phyloP scores from a whole-genome alignment of 352 stramenopile species.

The Globisporangium apiculatum region DNA sequence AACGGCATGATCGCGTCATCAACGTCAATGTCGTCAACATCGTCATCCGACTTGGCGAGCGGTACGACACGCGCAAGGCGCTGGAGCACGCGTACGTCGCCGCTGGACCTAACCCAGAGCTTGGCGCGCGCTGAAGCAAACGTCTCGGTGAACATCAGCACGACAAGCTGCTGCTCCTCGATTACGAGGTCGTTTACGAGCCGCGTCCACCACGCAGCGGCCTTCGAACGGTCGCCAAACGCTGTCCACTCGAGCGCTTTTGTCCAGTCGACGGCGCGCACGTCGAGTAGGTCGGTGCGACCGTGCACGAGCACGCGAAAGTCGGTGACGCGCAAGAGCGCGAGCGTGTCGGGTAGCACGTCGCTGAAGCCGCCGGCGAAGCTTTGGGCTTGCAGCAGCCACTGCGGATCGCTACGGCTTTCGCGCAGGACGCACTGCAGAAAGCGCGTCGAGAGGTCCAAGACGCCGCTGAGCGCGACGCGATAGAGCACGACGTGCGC shows the following conservation, averaged over 20 bases:
- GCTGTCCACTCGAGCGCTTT: conserved; percentile 26
- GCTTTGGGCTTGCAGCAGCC: conserved; percentile 14
- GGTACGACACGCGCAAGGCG: conserved; percentile 2
- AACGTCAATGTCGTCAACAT: conserved; percentile 5
- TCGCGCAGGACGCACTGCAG: conserved; percentile 30
- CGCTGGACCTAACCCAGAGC: conserved; percentile 27
- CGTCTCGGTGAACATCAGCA: conserved; percentile 47
- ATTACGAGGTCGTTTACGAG: conserved; percentile 45
- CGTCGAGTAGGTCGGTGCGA: conserved; percentile 20
- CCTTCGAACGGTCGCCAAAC: neutral
- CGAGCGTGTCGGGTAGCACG: conserved; percentile 42
- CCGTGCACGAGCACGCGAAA: conserved; percentile 52
- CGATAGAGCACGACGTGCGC: conserved; percentile 49
- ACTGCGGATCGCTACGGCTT: neutral
- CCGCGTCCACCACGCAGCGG: conserved; percentile 30
- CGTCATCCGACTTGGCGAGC: conserved; percentile 1
- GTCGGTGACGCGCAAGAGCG: conserved; percentile 40
- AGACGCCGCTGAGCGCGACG: conserved; percentile 36
- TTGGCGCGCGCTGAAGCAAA: conserved; percentile 32
- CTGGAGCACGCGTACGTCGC: neutral
- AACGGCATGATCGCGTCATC: conserved; percentile 27
- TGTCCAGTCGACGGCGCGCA: conserved; percentile 33
- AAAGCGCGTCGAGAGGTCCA: conserved; percentile 52
- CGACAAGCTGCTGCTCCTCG: conserved; percentile 50
- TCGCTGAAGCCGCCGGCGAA: conserved; percentile 52